Base-by-base conservation (phyloP, 495 filamentous ascomycete genomes). In the Xylaria sp. region DNA sequence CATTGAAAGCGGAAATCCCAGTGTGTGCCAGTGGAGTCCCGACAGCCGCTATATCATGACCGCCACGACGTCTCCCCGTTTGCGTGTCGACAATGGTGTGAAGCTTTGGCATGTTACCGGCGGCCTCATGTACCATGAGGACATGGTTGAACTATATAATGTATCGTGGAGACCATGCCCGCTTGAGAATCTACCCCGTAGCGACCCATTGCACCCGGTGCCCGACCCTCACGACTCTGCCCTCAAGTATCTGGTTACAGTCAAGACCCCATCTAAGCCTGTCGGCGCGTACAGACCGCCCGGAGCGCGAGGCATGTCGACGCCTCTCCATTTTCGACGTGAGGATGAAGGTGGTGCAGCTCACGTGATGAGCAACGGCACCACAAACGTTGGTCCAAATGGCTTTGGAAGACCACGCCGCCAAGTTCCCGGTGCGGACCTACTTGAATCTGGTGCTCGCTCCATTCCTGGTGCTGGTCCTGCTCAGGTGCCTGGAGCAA, bases 291-390 rank as follows among this genome's bases (percentile, higher is more conserved):
- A 99, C 79, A 91, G 96, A 44, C 96, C 96, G 43, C 96, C 96
- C n/a, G 97, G 97, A 63, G 96, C 96, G 33, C 92, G 96, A 74
- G 96, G 96, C 59, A 88, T 90, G 74, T 84, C 88, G 48, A 98
- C 96, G 0, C 96, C 96, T 11, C 83, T 98, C 70, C 93, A 95
- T 68, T 99, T 98, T 87, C 97, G 97, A 84, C 93, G 96, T 50
- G 96, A 99, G 81, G 96, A 99, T 70, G 93, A 99, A 82, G 96
- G 96, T 58, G 97, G 96, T 53, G 92, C 94, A 0, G 95, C 95
- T 31, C 96, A 93, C 77, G 84, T 92, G 31, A 85, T 89, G 65
- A 91, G 90, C 77, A 95, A 97, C 70, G 94, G 94, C 48, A 86
- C 86, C 40, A 85, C 91, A 0, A 88, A 88, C 29, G 82, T 88